Conservation (phyloP, 2,329 filamentous ascomycete genomes). For the Esteya vermicola region DNA sequence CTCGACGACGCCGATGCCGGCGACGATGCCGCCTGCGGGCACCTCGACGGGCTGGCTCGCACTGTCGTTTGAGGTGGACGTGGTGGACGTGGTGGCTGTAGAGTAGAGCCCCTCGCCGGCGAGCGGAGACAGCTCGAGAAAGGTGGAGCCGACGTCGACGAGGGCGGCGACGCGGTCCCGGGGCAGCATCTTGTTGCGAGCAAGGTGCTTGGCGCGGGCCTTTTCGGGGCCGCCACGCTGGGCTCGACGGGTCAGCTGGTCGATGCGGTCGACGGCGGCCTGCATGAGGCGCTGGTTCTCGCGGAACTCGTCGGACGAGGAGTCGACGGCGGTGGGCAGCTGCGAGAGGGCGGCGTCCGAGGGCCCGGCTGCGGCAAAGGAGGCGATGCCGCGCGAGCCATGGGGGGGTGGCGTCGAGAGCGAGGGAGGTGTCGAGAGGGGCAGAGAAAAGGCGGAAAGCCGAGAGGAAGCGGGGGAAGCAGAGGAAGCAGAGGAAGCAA, state of each 20-base stretch:
- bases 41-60: slow-evolving; percentile 70
- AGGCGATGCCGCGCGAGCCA: slow-evolving; percentile 37
- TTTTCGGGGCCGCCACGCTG: slow-evolving; percentile 67
- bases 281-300: slow-evolving; percentile 71
- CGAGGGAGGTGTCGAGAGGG: neutral
- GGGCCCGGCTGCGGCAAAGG: slow-evolving; percentile 69
- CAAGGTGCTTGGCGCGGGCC: slow-evolving; percentile 74
- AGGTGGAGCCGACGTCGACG: slow-evolving; percentile 77
- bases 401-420: neutral
- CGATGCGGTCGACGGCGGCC: slow-evolving; percentile 54
- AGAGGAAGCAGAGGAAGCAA: too few species aligned
- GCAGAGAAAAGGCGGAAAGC: neutral
- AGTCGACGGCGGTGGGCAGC: slow-evolving; percentile 62
- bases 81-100: too few species aligned
- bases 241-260: slow-evolving; percentile 55
- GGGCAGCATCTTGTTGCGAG: slow-evolving; percentile 86
- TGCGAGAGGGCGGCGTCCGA: slow-evolving; percentile 66
- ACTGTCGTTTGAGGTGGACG: slow-evolving; percentile 69
- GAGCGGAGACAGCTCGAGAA: slow-evolving; percentile 86
- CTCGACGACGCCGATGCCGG: slow-evolving; percentile 78
- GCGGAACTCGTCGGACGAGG: slow-evolving; percentile 61
- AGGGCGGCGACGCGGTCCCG: slow-evolving; percentile 77
- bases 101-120: slow-evolving; percentile 53
- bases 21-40: slow-evolving; percentile 81
- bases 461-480: too few species aligned